Conservation (phyloP, 2,329 filamentous ascomycete species). For the Botrytis sinoallii region DNA sequence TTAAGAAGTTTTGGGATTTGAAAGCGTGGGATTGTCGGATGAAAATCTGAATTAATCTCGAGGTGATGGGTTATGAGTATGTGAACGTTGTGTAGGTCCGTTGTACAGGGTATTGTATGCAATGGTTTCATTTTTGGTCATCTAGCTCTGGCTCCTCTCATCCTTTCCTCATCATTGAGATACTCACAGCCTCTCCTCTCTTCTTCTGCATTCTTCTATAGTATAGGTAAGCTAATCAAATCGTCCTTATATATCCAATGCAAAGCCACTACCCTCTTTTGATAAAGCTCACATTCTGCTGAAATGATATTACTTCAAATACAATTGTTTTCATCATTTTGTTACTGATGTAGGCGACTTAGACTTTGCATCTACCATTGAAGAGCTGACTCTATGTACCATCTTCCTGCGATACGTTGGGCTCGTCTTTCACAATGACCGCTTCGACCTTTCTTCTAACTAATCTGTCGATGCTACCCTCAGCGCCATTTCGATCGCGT, state of each 20-base stretch:
- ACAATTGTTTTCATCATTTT: background rate
- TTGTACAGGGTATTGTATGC: background rate
- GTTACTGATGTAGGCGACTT: background rate
- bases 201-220: background rate
- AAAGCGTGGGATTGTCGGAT: background rate
- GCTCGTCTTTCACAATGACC: background rate
- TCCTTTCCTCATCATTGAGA: background rate
- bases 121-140: background rate
- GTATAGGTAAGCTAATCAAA: background rate
- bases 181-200: background rate
- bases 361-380: background rate
- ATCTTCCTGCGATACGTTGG: too few species aligned
- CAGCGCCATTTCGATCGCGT: background rate
- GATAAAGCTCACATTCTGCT: background rate
- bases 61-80: background rate
- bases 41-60: background rate
- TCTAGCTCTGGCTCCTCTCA: background rate
- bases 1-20: background rate
- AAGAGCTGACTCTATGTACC: background rate
- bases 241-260: background rate
- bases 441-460: background rate
- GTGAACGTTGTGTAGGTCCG: background rate
- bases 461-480: background rate
- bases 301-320: background rate
- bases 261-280: background rate